Evolutionary conservation across 208 protist species (phyloP).

Genomic region (Acanthamoeba sp.): DNA sequence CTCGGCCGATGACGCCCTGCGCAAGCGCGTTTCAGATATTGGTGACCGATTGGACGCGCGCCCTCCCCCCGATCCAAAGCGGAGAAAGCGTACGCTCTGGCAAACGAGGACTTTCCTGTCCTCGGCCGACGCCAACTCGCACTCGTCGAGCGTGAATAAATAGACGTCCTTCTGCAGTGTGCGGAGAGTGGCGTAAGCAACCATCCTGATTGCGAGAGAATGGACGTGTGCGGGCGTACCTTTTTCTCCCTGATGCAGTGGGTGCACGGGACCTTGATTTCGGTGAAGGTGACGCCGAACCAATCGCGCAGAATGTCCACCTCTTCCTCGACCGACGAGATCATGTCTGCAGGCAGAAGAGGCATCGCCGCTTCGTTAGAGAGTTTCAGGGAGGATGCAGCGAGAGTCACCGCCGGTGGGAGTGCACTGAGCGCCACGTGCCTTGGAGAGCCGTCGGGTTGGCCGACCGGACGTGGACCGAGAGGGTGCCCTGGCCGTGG

Average conservation of each 20-base stretch:
- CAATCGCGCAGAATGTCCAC: slow-evolving; percentile 62
- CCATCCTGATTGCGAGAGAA: neutral
- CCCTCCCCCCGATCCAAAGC: no score
- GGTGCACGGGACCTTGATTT: slow-evolving; percentile 49
- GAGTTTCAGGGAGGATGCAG: no score
- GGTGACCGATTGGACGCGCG: neutral
- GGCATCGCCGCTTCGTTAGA: no score
- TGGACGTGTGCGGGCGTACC: neutral
- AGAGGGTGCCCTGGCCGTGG: slow-evolving; percentile 36
- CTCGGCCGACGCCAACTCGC: slow-evolving; percentile 52
- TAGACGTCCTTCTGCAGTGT: neutral
- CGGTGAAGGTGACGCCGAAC: slow-evolving; percentile 66
- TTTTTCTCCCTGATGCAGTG: slow-evolving; percentile 67
- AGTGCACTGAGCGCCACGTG: no score
- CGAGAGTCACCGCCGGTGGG: no score
- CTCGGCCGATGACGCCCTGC: neutral
- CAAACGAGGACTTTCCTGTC: slow-evolving; percentile 35
- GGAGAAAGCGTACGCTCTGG: slow-evolving; percentile 5
- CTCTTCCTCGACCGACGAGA: slow-evolving; percentile 60
- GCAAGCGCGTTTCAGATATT: neutral
- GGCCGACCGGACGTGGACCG: slow-evolving; percentile 20
- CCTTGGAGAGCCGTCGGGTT: neutral
- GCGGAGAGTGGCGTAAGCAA: neutral
- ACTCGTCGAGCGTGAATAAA: slow-evolving; percentile 67
- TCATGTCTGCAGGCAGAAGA: slow-evolving; percentile 8